These are phyloP conservation scores for Raffaelea ambrosiae DNA, from an alignment of 2,329 filamentous ascomycete genomes.

Conservation along the genomic window DNA sequence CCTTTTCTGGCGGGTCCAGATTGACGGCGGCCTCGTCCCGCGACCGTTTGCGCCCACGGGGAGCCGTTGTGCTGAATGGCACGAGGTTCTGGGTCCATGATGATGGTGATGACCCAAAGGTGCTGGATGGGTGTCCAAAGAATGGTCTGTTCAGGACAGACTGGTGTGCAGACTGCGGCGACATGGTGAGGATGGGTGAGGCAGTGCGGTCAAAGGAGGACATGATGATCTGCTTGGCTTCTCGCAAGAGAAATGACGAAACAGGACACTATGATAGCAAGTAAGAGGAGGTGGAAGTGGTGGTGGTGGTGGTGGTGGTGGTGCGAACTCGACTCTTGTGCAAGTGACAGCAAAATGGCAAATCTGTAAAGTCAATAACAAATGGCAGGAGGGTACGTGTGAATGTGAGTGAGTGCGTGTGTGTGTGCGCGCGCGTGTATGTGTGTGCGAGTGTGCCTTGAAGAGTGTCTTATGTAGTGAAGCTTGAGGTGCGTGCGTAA, in stretches of 20 bases:
- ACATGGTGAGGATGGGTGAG: conserved; percentile 40
- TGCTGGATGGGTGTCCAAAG: conserved; percentile 28
- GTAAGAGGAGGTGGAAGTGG: too few species aligned
- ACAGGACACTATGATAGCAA: too few species aligned
- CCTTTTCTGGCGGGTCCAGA: conserved; percentile 49
- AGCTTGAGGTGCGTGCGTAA: too few species aligned
- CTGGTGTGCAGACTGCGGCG: conserved; percentile 32
- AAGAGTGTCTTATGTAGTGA: too few species aligned
- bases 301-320: too few species aligned
- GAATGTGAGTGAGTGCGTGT: too few species aligned
- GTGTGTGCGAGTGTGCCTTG: too few species aligned
- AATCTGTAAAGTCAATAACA: too few species aligned
- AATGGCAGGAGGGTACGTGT: too few species aligned
- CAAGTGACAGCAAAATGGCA: too few species aligned
- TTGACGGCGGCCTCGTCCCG: conserved; percentile 64
- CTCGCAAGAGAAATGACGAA: not conserved
- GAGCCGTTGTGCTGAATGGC: conserved; percentile 20
- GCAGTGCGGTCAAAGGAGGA: conserved; percentile 34
- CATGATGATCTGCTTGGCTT: conserved; percentile 22
- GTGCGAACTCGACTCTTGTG: too few species aligned
- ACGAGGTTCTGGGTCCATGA: conserved; percentile 22
- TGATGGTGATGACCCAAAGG: conserved; percentile 24
- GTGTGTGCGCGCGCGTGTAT: too few species aligned
- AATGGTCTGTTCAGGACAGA: conserved; percentile 29
- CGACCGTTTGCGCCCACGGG: conserved; percentile 63